Evolutionary conservation across 257 asterid species (phyloP).

Genomic region (Fraxinus anomala): DNA sequence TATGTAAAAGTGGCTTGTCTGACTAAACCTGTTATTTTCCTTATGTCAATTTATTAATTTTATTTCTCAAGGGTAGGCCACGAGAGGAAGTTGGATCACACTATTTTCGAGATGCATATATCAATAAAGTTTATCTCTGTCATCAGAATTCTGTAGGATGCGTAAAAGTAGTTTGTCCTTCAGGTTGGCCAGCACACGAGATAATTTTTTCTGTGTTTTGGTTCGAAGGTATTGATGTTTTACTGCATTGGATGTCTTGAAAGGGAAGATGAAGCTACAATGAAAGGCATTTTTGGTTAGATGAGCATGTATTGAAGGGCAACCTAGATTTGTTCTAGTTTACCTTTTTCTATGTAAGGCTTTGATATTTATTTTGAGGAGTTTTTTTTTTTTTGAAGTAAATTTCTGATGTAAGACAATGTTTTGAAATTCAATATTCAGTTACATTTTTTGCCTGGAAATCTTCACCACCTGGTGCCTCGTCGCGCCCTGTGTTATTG

Average conservation of each 20-base stretch:
- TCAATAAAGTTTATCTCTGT: neutral
- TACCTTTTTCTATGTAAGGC: neutral
- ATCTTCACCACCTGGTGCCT: too few species aligned
- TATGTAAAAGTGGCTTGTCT: too few species aligned
- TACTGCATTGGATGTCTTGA: neutral
- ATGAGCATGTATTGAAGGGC: neutral
- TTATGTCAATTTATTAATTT: neutral
- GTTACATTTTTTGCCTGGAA: too few species aligned
- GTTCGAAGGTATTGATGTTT: neutral
- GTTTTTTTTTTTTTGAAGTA: neutral
- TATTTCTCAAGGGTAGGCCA: neutral
- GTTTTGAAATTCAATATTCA: neutral
- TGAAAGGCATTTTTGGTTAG: neutral
- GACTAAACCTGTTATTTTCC: neutral
- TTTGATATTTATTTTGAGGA: neutral
- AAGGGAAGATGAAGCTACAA: neutral
- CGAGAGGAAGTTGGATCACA: neutral
- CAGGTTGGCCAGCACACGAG: neutral
- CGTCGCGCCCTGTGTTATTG: too few species aligned
- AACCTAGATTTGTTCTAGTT: neutral
- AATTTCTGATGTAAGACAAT: neutral
- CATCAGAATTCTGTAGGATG: neutral
- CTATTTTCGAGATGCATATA: neutral
- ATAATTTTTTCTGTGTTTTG: neutral
- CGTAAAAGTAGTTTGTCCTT: neutral